Percentiles rank a stretch among this genome's conserved stretches.
Evolutionary conservation across 1,139 yeast species (phyloP).

Genomic region (Pneumocystis canis): DNA sequence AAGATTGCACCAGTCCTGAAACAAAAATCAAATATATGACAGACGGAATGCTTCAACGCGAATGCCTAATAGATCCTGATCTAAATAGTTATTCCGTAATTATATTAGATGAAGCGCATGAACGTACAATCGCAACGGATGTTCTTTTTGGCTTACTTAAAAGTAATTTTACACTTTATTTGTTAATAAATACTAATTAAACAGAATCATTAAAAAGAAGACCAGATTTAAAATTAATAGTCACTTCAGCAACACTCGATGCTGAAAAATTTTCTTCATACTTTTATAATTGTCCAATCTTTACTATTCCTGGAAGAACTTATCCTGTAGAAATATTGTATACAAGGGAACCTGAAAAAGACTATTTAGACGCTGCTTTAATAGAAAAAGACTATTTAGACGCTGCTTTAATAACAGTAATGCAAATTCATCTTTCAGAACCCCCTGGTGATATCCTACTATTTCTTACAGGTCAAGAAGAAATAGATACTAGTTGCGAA

Average conservation of each 20-base stretch:
- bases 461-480: conserved; percentile 82
- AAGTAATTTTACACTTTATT: conserved; percentile 16
- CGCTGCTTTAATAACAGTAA: conserved; percentile 63
- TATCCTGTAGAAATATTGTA: conserved; percentile 73
- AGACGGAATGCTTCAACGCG: conserved; percentile 85
- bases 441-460: conserved; percentile 57
- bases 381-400: conserved; percentile 75
- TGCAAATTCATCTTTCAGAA: conserved; percentile 69
- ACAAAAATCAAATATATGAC: conserved; percentile 83
- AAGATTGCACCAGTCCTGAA: conserved; percentile 45
- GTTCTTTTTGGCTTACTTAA: conserved; percentile 73
- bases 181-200: neutral
- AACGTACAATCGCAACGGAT: conserved; percentile 87
- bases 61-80: conserved; percentile 60
- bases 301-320: conserved; percentile 76
- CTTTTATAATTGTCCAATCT: conserved; percentile 72
- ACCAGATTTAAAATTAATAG: conserved; percentile 63
- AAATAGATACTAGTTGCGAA: conserved; percentile 81
- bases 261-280: conserved; percentile 65
- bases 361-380: conserved; percentile 66
- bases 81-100: conserved; percentile 66
- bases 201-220: conserved; percentile 45
- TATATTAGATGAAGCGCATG: conserved; percentile 93
- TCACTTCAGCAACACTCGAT: conserved; percentile 88
- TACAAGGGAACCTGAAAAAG: conserved; percentile 72